phyloP scores from a whole-genome alignment of 768 basidiomycete genomes.

The Tulasnella calospora region DNA sequence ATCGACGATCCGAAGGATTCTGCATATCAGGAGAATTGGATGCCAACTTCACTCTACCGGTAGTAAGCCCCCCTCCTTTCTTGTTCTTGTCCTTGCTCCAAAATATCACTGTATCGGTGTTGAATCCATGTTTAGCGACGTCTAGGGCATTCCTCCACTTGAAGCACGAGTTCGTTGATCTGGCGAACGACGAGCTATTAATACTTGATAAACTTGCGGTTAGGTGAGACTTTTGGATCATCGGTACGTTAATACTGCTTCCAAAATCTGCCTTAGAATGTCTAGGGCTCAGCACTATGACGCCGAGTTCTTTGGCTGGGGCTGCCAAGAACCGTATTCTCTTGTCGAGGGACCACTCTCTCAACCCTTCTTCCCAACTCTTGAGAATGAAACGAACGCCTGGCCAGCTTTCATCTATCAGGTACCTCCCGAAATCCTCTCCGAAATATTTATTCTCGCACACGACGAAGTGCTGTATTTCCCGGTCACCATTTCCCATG shows the following conservation, averaged over 20 bases:
- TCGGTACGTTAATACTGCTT: not conserved
- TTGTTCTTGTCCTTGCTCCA: not conserved
- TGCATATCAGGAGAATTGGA: not conserved
- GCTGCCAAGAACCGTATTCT: not conserved
- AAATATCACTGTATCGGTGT: not conserved
- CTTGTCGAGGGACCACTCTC: not conserved
- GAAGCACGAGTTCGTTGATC: not conserved
- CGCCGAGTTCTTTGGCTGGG: not conserved
- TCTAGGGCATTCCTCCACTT: not conserved
- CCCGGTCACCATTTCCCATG: not conserved
- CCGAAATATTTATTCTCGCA: not conserved
- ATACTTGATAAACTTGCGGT: not conserved
- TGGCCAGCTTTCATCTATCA: not conserved
- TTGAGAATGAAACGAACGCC: not conserved
- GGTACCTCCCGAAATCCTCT: not conserved
- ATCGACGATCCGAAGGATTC: not conserved
- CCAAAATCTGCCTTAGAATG: not conserved
- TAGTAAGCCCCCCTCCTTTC: not conserved
- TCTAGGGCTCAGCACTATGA: not conserved
- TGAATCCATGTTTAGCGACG: not conserved
- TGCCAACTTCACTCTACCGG: not conserved
- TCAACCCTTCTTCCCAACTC: not conserved
- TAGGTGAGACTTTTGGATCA: not conserved
- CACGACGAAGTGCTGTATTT: not conserved
- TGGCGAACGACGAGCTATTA: not conserved